Evolutionary conservation across 208 protist genomes (phyloP).

Genomic region (Trypanosoma lewisi): DNA sequence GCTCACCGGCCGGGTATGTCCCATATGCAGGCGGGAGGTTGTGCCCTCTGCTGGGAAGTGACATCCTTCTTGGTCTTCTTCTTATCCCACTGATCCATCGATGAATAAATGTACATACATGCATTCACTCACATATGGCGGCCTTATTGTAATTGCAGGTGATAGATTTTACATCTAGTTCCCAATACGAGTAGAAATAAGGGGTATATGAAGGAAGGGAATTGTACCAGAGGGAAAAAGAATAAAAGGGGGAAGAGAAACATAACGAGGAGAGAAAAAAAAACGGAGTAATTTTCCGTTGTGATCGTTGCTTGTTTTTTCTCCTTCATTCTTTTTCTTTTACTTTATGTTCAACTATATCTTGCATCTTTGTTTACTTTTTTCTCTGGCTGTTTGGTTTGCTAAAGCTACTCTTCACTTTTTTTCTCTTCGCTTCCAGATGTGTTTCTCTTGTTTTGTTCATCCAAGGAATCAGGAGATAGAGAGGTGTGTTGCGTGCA

Average conservation of each 20-base stretch:
- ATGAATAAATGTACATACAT: not conserved
- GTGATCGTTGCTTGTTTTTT: not conserved
- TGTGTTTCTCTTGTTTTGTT: not conserved
- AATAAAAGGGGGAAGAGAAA: no score
- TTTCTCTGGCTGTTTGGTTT: not conserved
- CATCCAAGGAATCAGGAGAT: no score
- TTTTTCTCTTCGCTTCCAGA: not conserved
- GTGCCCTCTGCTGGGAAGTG: not conserved
- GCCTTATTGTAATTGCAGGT: not conserved
- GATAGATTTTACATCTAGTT: not conserved
- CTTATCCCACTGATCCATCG: not conserved
- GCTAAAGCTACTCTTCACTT: not conserved
- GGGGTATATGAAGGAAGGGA: no score
- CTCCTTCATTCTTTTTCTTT: not conserved
- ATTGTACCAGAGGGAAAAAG: no score
- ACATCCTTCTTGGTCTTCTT: not conserved
- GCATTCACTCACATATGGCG: not conserved
- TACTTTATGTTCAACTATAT: not conserved
- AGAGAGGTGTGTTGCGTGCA: no score
- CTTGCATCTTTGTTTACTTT: not conserved
- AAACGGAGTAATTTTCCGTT: no score
- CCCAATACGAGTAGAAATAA: not conserved
- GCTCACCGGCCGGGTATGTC: conserved; percentile 43
- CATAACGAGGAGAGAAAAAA: no score
- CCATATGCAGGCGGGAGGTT: conserved; percentile 52